phyloP scores from a whole-genome alignment of 306 rosid genomes.

The Cucumis sativus region DNA sequence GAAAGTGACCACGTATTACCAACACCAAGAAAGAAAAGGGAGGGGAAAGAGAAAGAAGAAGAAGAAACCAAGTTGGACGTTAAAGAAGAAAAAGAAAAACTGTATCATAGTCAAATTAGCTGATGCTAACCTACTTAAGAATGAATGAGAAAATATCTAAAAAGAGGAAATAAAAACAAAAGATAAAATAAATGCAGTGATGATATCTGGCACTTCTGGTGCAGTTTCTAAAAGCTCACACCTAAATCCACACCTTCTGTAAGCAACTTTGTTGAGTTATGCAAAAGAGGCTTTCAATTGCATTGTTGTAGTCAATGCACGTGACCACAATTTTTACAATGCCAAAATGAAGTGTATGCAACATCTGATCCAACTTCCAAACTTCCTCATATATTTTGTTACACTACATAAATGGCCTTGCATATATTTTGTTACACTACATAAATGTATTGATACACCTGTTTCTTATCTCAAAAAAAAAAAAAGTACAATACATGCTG shows the following conservation, averaged over 20 bases:
- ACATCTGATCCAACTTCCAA: background rate
- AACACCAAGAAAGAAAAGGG: background rate
- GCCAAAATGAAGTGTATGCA: background rate
- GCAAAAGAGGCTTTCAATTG: background rate
- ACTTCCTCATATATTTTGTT: background rate
- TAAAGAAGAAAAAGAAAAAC: background rate
- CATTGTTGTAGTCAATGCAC: background rate
- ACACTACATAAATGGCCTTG: background rate
- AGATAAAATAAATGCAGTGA: background rate
- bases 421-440: background rate
- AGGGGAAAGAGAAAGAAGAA: background rate
- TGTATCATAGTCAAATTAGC: background rate
- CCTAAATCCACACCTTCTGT: background rate
- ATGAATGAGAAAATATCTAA: background rate
- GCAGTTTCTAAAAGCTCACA: background rate
- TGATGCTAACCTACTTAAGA: background rate
- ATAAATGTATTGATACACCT: no score
- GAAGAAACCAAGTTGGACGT: no score
- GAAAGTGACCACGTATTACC: background rate
- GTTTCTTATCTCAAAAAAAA: no score
- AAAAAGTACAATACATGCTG: background rate
- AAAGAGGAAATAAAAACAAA: background rate
- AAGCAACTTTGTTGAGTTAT: background rate
- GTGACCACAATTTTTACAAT: background rate
- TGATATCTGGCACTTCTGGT: background rate